Base-by-base conservation (phyloP, 164 flowering plant species). In the Annona squamosa region DNA sequence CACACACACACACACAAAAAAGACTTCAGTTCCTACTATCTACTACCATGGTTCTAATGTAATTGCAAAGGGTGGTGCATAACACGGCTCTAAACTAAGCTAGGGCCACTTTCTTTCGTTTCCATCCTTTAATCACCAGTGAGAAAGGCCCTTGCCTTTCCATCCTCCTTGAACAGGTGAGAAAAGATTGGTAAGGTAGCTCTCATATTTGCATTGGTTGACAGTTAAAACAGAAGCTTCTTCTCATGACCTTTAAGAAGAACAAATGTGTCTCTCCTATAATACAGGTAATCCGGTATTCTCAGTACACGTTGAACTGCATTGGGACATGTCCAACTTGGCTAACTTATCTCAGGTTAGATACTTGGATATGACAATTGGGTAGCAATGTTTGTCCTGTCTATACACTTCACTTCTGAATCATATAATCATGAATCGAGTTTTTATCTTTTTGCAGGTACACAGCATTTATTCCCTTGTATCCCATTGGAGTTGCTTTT, bases 381-480 rank as follows among this genome's bases (percentile, higher is more conserved):
- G 37, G 56, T 45, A 57, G 48, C 48, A 43, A 46, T 73, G 68
- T n/a, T n/a, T 12, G n/a, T 65, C 13, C 42, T 62, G 4, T 62
- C 1, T 56, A 56, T 63, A 46, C 41, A 7, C 7, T 16, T 3
- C 42, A 26, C 41, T 26, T 42, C 66, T 63, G 13, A 18, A 16
- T 10, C 4, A 59, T 3, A 59, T 3, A 59, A 6, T 3, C 63
- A 4, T 64, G 47, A 18, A n/a, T 16, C n/a, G 3, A 68, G 17
- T 17, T 3, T 46, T 45, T 46, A 66, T 66, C 5, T 45, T 61
- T 74, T 73, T 45, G 45, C 77, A 95, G 97, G 90, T 91, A 93
- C 81, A 90, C 97, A 65, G 90, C 90, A 71, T 95, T 93, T 77
- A 93, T 93, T 73, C 75, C 83, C 42, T 71, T 92, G 80, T 91